Percentiles rank a stretch among this genome's conserved stretches.
Evolutionary conservation across 306 rosid genomes (phyloP).

Genomic region (Quercus dentata): DNA sequence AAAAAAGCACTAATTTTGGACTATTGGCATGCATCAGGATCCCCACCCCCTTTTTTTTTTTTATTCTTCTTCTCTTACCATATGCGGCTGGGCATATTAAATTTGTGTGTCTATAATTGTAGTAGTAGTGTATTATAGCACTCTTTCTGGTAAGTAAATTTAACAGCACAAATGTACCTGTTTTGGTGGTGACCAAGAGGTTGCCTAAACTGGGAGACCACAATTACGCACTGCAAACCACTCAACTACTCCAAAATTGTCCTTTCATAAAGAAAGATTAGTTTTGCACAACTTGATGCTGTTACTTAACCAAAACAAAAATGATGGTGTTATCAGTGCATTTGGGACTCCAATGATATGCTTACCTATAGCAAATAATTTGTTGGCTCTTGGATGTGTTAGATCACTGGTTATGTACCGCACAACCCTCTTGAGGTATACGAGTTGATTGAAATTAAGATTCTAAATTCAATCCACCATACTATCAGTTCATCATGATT

Average conservation of each 20-base stretch:
- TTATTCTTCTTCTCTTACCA: too few species aligned
- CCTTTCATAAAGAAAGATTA: not conserved
- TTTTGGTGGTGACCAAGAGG: not conserved
- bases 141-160: too few species aligned
- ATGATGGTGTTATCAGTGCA: not conserved
- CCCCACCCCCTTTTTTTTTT: too few species aligned
- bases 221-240: not conserved
- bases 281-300: not conserved
- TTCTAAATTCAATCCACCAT: too few species aligned
- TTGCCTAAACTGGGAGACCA: not conserved
- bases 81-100: too few species aligned
- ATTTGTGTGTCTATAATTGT: too few species aligned
- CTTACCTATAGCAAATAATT: not conserved
- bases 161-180: too few species aligned
- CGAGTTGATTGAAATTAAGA: rapidly evolving
- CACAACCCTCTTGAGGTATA: rapidly evolving
- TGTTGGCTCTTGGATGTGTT: not conserved
- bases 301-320: not conserved
- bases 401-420: not conserved
- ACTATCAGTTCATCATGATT: too few species aligned
- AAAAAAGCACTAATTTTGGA: too few species aligned
- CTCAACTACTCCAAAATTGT: not conserved
- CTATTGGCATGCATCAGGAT: too few species aligned
- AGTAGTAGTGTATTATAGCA: too few species aligned
- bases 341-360: not conserved